These are phyloP conservation scores for Pythium myriotylum DNA, from an alignment of 352 stramenopile genomes.

Conservation along the genomic window DNA sequence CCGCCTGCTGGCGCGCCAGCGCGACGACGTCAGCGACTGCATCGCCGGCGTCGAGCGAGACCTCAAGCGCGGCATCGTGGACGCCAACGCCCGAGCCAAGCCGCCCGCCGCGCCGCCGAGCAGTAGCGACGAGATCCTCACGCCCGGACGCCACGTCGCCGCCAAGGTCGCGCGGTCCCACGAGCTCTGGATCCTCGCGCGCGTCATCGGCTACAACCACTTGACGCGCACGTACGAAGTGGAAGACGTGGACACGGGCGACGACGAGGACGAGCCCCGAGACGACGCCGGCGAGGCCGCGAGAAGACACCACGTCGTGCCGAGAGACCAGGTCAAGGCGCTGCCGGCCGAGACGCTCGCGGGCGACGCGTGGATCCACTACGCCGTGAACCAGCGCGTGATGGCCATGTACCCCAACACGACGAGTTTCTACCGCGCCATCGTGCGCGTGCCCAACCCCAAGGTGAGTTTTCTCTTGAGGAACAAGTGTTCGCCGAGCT, in stretches of 20 bases:
- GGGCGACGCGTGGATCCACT: constrained; percentile 77
- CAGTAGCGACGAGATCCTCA: constrained; percentile 49
- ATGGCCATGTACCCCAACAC: constrained; percentile 99
- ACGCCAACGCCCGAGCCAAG: constrained; percentile 25
- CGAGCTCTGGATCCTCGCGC: constrained; percentile 93
- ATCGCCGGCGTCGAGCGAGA: constrained; percentile 61
- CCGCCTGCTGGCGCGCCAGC: constrained; percentile 58
- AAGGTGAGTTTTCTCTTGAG: constrained; percentile 40
- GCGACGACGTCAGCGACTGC: constrained; percentile 46
- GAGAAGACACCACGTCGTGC: constrained; percentile 68
- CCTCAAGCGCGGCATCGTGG: constrained; percentile 44
- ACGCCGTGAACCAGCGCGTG: constrained; percentile 88
- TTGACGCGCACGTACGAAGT: constrained; percentile 95
- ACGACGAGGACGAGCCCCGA: constrained; percentile 70
- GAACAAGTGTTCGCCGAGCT: too few relatives aligned
- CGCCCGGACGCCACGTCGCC: constrained; percentile 58
- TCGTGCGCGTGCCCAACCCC: constrained; percentile 91
- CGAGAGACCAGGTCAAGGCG: constrained; percentile 85
- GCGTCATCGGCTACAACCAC: constrained; percentile 87
- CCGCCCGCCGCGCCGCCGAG: constrained; percentile 27
- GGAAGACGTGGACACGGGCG: constrained; percentile 91
- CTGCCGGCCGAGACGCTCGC: constrained; percentile 79
- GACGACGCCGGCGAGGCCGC: constrained; percentile 1
- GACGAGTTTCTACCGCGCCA: constrained; percentile 95
- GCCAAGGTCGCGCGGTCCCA: constrained; percentile 79